These are phyloP conservation scores for Crithidia acanthocephali DNA, from an alignment of 208 protist species.

Conservation along the genomic window DNA sequence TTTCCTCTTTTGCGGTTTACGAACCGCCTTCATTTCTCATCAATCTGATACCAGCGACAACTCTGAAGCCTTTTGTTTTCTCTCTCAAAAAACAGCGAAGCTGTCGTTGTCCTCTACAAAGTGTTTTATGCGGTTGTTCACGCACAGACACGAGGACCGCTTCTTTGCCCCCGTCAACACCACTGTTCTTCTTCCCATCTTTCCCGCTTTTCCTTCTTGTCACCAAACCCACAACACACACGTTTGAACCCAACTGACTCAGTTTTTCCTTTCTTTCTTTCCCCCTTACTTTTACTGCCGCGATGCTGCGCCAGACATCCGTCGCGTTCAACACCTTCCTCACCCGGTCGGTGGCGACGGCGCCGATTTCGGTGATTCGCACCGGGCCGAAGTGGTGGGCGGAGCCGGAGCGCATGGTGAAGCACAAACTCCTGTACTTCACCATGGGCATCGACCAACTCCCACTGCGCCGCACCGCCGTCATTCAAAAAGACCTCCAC, in stretches of 20 bases:
- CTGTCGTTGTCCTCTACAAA: too few species aligned
- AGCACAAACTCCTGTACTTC: conserved; percentile 91
- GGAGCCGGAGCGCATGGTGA: conserved; percentile 86
- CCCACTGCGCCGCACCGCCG: conserved; percentile 81
- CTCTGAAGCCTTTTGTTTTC: too few species aligned
- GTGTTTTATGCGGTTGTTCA: too few species aligned
- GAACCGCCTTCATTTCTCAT: background rate
- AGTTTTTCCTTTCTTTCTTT: conserved; percentile 2
- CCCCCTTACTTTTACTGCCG: background rate
- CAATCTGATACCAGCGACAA: too few species aligned
- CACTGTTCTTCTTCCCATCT: too few species aligned
- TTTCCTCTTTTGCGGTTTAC: background rate
- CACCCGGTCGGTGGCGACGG: conserved; percentile 68
- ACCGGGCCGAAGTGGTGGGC: conserved; percentile 87
- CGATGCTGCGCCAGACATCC: conserved; percentile 52
- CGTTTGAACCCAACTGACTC: too few species aligned
- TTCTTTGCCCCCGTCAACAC: too few species aligned
- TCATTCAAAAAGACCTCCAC: conserved; percentile 82
- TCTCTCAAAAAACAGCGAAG: too few species aligned
- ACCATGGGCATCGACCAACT: conserved; percentile 90
- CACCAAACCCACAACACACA: too few species aligned
- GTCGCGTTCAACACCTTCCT: conserved; percentile 77
- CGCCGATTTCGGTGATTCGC: conserved; percentile 85
- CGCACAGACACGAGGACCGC: too few species aligned
- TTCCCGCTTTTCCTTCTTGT: too few species aligned